Conservation (phyloP, 306 rosid species). For the Lathyrus aphaca region DNA sequence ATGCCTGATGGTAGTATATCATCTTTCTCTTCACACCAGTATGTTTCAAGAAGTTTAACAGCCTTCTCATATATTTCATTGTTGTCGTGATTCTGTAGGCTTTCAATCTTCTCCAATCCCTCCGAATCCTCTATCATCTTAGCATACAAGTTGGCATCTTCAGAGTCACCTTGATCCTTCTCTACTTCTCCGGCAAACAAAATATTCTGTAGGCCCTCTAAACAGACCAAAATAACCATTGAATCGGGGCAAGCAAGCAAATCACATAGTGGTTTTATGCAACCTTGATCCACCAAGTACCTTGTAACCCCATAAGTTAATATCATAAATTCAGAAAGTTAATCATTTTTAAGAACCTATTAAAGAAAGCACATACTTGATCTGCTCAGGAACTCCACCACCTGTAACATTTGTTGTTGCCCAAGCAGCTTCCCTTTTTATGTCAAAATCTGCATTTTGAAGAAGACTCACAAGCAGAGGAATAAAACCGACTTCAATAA, state of each 20-base stretch:
- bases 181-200: constrained; percentile 81
- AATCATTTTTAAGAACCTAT: not conserved
- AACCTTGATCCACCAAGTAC: constrained; percentile 69
- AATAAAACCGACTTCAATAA: constrained; percentile 70
- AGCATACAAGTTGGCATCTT: constrained; percentile 70
- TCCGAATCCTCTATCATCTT: constrained; percentile 80
- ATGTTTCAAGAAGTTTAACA: constrained; percentile 76
- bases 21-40: constrained; percentile 78
- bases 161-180: constrained; percentile 52
- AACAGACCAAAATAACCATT: constrained; percentile 70
- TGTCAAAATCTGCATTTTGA: constrained; percentile 86
- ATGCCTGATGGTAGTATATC: constrained; percentile 60
- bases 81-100: constrained; percentile 83
- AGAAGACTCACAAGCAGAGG: constrained; percentile 72
- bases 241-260: constrained; percentile 87
- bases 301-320: constrained; percentile 45
- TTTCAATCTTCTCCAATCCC: constrained; percentile 83
- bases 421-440: constrained; percentile 92
- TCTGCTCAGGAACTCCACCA: constrained; percentile 74
- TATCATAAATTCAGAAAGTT: not conserved
- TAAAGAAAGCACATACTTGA: constrained; percentile 54
- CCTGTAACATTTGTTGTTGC: constrained; percentile 87
- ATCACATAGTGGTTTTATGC: constrained; percentile 87
- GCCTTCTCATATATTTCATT: constrained; percentile 80
- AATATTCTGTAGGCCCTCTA: constrained; percentile 80